Base-by-base conservation (phyloP, 2,329 filamentous ascomycete genomes). In the Leptographium lundbergii region DNA sequence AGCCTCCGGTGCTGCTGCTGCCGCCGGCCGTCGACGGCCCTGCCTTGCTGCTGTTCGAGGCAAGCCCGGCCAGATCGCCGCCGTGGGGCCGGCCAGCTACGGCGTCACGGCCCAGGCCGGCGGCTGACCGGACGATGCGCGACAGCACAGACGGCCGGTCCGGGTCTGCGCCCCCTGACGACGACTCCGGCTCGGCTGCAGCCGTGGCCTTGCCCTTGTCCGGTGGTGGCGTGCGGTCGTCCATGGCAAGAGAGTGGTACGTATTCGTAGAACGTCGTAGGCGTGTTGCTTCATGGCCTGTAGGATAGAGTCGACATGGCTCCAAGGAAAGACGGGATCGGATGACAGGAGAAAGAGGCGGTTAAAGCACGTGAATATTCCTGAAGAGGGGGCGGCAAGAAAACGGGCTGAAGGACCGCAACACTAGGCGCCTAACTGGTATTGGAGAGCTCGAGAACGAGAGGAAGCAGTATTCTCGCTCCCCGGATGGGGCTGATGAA, bases 101-200 rank as follows among this genome's bases (percentile, higher is more conserved):
- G 14, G 68, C 48, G 24, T 64, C 64, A 19, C 65, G 61, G 27
- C 66, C 59, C 6, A 70, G 56, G 1, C 64, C 60, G 6, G 65
- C 61, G 5, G 68, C 68, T 9, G 68, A 70, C 42, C 63, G 65
- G 17, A 62, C 64, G n/a, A 70, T 66, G n/a, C 65, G 64, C 9
- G 65, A 57, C 4, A 68, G 58, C 45, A 57, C 60, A 1, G 60
- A 64, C 22, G 32, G 25, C 47, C 13, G 17, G 19, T 29, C 17
- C 10, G 51, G 19, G 5, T 4, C 27, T 19, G 27, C 24, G 10
- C 25, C 4, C 4, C 19, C 51, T 3, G 51, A 22, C 19, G 50
- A 19, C 47, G n/a, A 13, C 22, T 4, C 7, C 45, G 27, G 25
- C 5, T 6, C 34, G 25, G n/a, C 32, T 13, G 11, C 5, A 5